A percentile compares a stretch with the other conserved stretches of the same genome.
Conservation (phyloP, 352 stramenopile genomes). For the Pythium monospermum region DNA sequence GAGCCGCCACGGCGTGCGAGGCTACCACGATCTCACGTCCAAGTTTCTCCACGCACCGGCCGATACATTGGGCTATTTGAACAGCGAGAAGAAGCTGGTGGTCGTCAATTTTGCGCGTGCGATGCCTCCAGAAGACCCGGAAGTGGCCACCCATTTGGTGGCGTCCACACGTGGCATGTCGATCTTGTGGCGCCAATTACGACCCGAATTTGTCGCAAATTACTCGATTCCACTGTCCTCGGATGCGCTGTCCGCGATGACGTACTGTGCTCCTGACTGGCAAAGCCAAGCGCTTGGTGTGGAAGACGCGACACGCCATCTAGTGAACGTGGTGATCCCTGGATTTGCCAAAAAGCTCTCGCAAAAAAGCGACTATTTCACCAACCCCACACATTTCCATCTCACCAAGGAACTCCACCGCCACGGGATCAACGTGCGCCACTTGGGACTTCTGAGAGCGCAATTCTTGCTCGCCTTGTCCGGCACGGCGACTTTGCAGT, state of each 20-base stretch:
- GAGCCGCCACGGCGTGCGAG: constrained; percentile 76
- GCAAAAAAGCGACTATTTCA: constrained; percentile 50
- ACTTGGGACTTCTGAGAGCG: constrained; percentile 77
- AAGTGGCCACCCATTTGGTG: constrained; percentile 67
- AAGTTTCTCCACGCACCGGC: constrained; percentile 74
- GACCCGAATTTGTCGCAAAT: constrained; percentile 74
- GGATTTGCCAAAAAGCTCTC: constrained; percentile 78
- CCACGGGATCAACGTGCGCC: constrained; percentile 87
- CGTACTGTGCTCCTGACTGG: constrained; percentile 85
- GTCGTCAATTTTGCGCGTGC: constrained; percentile 81
- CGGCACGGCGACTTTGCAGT: constrained; percentile 76
- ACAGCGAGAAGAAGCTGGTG: constrained; percentile 43
- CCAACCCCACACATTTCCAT: constrained; percentile 35
- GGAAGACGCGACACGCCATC: constrained; percentile 61
- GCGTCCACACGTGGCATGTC: constrained; percentile 77
- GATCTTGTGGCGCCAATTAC: constrained; percentile 90
- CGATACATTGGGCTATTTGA: constrained; percentile 80
- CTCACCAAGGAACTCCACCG: constrained; percentile 83
- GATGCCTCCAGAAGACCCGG: constrained; percentile 87
- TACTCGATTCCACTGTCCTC: constrained; percentile 59
- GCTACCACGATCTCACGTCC: constrained; percentile 83
- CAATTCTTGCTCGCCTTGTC: constrained; percentile 76
- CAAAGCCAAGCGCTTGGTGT: constrained; percentile 60
- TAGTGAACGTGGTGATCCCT: constrained; percentile 75
- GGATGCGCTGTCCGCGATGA: constrained; percentile 84